Evolutionary conservation across 2,329 filamentous ascomycete genomes (phyloP), one percentile per base, ranked within the genome.

Genomic region (Fusarium equiseti): DNA sequence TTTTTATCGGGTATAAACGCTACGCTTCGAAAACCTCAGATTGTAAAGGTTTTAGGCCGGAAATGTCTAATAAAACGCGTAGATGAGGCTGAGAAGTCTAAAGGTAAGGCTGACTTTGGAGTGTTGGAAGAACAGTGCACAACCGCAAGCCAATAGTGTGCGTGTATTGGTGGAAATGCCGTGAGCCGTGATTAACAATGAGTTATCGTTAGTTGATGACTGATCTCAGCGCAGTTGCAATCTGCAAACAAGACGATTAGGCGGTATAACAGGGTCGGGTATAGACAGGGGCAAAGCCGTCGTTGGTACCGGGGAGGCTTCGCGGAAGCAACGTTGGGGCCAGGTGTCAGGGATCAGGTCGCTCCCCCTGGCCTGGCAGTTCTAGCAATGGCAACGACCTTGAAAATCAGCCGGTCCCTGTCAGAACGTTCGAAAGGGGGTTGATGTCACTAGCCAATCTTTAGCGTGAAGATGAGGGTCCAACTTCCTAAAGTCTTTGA

Each of bases 381-480:
- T 71, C 29, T 71, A 59, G 63, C 54, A 67, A 68, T 59, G 43
- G 59, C 54, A 62, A 24, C 15, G 38, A 38, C 24, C 50, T 52
- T 52, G 50, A 26, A 35, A 26, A 42, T 42, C 50, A 52, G 35
- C 35, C 10, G 50, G 53, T 59, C 67, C 73, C 65, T 72, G 49
- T 57, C 56, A 63, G 52, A 59, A 24, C 42, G 32, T 57, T 61
- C 45, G 53, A 63, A 70, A 61, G 72, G 67, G 65, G 63, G 42
- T 70, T 73, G 52, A 67, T 63, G 68, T 59, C 56, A 63, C 73
- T 72, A 38, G 35, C n/a, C 24, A 65, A 45, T 43, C 45, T 57
- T 48, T 72, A 74, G 73, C 63, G 69, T 59, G 64, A 57, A 56
- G 61, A 67, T 63, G 63, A 58, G 70, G 62, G 45, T 44, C 48